Evolutionary conservation across 2,329 filamentous ascomycete species (phyloP), one percentile per base, ranked within the genome.

Genomic region (Verticillium dahliae): DNA sequence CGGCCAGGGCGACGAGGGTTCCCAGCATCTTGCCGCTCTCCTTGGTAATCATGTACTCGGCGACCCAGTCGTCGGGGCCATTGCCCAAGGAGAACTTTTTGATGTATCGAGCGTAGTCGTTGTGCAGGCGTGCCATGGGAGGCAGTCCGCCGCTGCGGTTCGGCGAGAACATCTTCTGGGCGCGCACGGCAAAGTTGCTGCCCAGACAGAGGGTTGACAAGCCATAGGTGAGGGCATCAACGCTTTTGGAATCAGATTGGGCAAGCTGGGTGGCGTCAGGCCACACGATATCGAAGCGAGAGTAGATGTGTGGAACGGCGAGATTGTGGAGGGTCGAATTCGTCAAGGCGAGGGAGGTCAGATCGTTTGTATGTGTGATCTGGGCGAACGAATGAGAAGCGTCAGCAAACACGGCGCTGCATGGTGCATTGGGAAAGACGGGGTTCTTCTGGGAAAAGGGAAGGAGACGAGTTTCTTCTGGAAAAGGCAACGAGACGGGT

Each of bases 1-100:
- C 81, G 13, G 90, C 90, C 65, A 93, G 76, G 10, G 90, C 90
- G 13, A 92, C 90, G 58, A 95, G 77, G 1, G 90, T 94, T 5
- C 90, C 90, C n/a, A 95, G 81, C 90, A 95, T 92, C 76, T 94
- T 95, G 3, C 91, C 91, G 61, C 88, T 87, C 71, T 94, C 90
- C 74, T 92, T 93, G 2, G 85, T 88, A 68, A 94, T 90, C 65
- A 90, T 84, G 74, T 95, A 94, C 70, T 94, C 90, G 61, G 88
- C 84, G 6, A 93, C 90, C 89, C 89, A 93, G 66, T 90, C 85
- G 6, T 82, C 72, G 0, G 90, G 91, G 0, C 91, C 90, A 73
- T 95, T 93, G n/a, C 90, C 90, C 6, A 95, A 81, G 3, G 90
- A 92, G 75, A 95, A 95, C 72, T 92, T 93, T 66, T 88, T 85